A percentile compares a stretch with the other conserved stretches of the same genome.
phyloP scores from a whole-genome alignment of 2,329 filamentous ascomycete species.

The Paecilomyces formosus region DNA sequence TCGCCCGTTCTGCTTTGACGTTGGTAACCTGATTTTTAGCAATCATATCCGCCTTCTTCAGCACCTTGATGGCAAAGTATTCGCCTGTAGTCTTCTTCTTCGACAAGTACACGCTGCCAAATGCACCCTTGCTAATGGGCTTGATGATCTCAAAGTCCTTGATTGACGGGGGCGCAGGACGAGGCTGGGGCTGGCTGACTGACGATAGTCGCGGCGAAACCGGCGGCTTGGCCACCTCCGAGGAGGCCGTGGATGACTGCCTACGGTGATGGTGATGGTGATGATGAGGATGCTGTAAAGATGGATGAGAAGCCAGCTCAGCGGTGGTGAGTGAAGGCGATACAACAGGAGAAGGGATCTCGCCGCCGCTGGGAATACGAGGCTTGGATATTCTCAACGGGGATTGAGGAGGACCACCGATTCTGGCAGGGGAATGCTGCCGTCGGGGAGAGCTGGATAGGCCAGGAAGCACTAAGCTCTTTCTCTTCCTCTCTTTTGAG shows the following conservation, averaged over 20 bases:
- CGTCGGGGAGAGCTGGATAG: conserved; percentile 67
- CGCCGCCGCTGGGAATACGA: conserved; percentile 53
- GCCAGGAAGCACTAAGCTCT: conserved; percentile 76
- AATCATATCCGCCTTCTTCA: conserved; percentile 99
- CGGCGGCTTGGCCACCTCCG: conserved; percentile 59
- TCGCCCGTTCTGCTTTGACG: conserved; percentile 94
- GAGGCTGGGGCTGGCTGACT: conserved; percentile 72
- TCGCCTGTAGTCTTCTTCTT: conserved; percentile 99
- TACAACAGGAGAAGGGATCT: conserved; percentile 68
- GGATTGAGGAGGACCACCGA: conserved; percentile 69
- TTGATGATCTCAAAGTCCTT: conserved; percentile 99
- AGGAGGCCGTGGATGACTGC: conserved; percentile 85
- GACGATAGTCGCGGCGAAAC: conserved; percentile 75
- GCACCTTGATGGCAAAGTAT: conserved; percentile 96
- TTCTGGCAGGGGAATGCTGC: conserved; percentile 80
- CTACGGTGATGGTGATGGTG: conserved; percentile 64
- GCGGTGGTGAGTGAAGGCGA: conserved; percentile 79
- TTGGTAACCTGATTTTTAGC: conserved; percentile 99
- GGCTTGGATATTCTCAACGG: conserved; percentile 82
- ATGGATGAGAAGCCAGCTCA: conserved; percentile 52
- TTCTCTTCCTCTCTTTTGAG: conserved; percentile 74
- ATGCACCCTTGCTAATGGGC: conserved; percentile 96
- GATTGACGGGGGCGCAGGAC: conserved; percentile 88
- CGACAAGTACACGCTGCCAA: conserved; percentile 93
- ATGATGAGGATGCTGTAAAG: conserved; percentile 58